Evolutionary conservation across 2,329 filamentous ascomycete genomes (phyloP).

Genomic region (Fusarium solani-melongenae): DNA sequence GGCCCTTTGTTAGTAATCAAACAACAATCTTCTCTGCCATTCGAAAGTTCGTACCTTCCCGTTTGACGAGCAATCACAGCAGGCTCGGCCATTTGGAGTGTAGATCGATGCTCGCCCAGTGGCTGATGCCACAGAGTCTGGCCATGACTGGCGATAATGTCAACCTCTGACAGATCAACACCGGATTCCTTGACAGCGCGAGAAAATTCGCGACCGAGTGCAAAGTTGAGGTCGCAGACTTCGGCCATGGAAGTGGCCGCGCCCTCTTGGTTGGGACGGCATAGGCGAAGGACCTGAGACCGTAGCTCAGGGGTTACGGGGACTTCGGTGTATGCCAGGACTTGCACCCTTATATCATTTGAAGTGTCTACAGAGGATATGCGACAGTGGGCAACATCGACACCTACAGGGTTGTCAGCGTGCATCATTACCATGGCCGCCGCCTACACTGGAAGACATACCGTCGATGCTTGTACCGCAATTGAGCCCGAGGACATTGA

Average conservation of each 20-base stretch:
- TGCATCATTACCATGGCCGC: background rate
- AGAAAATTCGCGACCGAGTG: conserved; percentile 27
- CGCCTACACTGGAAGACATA: background rate
- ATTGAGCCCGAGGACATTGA: background rate
- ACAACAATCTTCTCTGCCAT: background rate
- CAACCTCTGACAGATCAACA: conserved; percentile 47
- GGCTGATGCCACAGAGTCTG: conserved; percentile 1
- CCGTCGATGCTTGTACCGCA: background rate
- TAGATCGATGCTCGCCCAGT: background rate
- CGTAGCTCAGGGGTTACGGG: conserved; percentile 14
- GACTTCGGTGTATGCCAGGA: conserved; percentile 23
- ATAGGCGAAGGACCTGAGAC: conserved; percentile 18
- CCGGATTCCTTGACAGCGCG: conserved; percentile 23
- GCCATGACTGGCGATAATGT: background rate
- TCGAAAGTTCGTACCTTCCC: background rate
- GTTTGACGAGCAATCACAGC: background rate
- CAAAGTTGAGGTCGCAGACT: conserved; percentile 33
- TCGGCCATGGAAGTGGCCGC: conserved; percentile 25
- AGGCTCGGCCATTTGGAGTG: background rate
- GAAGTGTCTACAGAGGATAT: conserved; percentile 6
- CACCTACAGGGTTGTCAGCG: background rate
- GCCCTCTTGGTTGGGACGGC: conserved; percentile 8
- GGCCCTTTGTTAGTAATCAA: background rate
- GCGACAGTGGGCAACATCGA: conserved; percentile 10
- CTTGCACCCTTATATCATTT: conserved; percentile 6